These are phyloP conservation scores for Phyllostachys edulis DNA, from an alignment of 176 grass and related monocot species.

Conservation along the genomic window DNA sequence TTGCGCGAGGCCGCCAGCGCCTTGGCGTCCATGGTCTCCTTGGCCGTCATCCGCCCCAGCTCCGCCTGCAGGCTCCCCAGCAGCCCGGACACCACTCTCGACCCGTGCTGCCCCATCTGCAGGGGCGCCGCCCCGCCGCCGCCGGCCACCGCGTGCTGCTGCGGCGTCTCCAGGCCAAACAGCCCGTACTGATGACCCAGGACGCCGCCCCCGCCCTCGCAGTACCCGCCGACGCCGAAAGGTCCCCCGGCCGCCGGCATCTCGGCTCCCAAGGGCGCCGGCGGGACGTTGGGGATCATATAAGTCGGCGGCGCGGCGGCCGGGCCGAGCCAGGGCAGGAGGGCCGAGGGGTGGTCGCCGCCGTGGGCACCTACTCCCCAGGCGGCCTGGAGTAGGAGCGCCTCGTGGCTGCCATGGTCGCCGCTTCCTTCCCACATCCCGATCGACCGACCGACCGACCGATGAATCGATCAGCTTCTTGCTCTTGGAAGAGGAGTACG, in stretches of 20 bases:
- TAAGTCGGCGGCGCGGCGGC: constrained; percentile 31
- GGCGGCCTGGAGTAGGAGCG: constrained; percentile 31
- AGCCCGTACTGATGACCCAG: constrained; percentile 19
- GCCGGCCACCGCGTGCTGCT: not conserved
- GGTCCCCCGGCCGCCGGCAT: not conserved
- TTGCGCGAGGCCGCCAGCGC: constrained; percentile 81
- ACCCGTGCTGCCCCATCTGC: constrained; percentile 16
- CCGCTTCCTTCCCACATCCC: constrained; percentile 57
- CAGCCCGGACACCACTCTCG: constrained; percentile 35
- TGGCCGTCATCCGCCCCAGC: constrained; percentile 76
- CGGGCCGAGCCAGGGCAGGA: constrained; percentile 31
- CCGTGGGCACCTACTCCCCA: not conserved
- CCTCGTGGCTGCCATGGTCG: constrained; percentile 51
- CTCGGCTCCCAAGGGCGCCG: not conserved
- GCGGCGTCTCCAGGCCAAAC: constrained; percentile 22
- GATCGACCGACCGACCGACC: not conserved
- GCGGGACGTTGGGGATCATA: not conserved
- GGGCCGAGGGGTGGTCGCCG: not conserved
- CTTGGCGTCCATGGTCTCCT: constrained; percentile 93
- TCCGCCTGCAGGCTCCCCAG: constrained; percentile 72
- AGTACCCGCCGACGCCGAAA: constrained; percentile 24
- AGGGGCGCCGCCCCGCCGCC: not conserved
- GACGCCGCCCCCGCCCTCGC: not conserved
- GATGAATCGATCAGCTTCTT: not conserved
- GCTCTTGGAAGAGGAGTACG: not conserved